Evolutionary conservation across 164 flowering plant genomes (phyloP), one percentile per base, ranked within the genome.

Genomic region (Houttuynia cordata): DNA sequence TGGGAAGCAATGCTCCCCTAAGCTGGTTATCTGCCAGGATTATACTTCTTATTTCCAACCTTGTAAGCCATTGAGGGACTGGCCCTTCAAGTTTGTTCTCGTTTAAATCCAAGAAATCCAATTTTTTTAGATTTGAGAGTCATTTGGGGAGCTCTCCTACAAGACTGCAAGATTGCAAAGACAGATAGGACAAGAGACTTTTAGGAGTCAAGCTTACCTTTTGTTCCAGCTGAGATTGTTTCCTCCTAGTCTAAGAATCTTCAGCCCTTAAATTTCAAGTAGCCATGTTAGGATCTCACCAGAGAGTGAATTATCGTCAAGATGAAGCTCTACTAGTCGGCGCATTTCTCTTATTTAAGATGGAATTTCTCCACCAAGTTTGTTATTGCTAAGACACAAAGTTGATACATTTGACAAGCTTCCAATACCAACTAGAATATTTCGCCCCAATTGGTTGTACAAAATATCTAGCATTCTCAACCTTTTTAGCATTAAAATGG

Each of bases 241-340:
- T 47, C 79, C 77, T 60, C 83, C 80, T 42, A 80, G 76, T 47
- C 24, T 12, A 61, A 80, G 51, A 7, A 10, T 56, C 52, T 67
- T 68, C 56, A 80, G 54, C 24, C 53, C 49, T 59, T 64, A 42
- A 25, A 79, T 51, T 10, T 72, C 64, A 40, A 80, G 66, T 51
- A 82, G 42, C 79, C 81, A 76, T 2, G 65, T 4, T 18, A 83
- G 84, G 23, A 80, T 76, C 53, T 66, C 74, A 15, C 83, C 81
- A 1, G 70, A 42, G 37, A 83, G n/a, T n/a, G n/a, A n/a, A n/a
- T n/a, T n/a, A n/a, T n/a, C n/a, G n/a, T n/a, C n/a, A n/a, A n/a
- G n/a, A 75, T 45, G 60, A 45, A 80, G 74, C 57, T 63, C 65
- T 25, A 64, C 62, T 64, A 83, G 57, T 47, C 63, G 64, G 24